Base-by-base conservation (phyloP, 2,329 filamentous ascomycete species). In the Arthrobotrys iridis region DNA sequence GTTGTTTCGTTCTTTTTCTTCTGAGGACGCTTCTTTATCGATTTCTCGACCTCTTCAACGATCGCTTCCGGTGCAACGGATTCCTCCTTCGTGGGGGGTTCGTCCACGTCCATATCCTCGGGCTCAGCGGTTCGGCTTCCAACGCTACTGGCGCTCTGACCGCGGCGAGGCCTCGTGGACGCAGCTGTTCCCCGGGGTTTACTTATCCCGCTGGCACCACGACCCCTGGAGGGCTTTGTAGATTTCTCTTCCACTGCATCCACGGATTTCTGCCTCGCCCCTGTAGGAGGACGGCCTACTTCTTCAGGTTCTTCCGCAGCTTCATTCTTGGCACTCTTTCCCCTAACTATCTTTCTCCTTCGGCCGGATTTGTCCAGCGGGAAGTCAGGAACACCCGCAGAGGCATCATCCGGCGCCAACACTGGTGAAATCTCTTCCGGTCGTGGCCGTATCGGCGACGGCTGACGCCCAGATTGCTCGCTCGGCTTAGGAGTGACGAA, bases 391-490 rank as follows among this genome's bases (percentile, higher is more conserved):
- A 74, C 55, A 48, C 62, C 55, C 0, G 24, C 45, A 6, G 57
- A 52, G 2, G 52, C 70, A 28, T 60, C 46, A 41, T 74, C 62
- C 1, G 70, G 70, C 11, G 55, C 70, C 28, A 74, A 59, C 11
- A 74, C 70, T 4, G 70, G 70, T 18, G 70, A 74, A 30, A 74
- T 74, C 37, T 74, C 70, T 22, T 74, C 70, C 33, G 70, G 70
- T 46, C 70, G 40, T 6, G 70, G 70, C 26, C 70, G 52, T 18
- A 62, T 3, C 3, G 70, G 70, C 15, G 70, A 74, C 10, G 70
- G 26, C 10, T 45, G 43, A 4, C 70, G 52, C 11, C 45, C 62
- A 15, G 60, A 26, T 15, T 55, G 50, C 20, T 73, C 68, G 2
- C 7, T 33, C 10, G 35, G 50, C n/a, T 74, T 74, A 3, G 70